Evolutionary conservation across 2,329 filamentous ascomycete species (phyloP), one percentile per base, ranked within the genome.

Genomic region (Colletotrichum sp.): DNA sequence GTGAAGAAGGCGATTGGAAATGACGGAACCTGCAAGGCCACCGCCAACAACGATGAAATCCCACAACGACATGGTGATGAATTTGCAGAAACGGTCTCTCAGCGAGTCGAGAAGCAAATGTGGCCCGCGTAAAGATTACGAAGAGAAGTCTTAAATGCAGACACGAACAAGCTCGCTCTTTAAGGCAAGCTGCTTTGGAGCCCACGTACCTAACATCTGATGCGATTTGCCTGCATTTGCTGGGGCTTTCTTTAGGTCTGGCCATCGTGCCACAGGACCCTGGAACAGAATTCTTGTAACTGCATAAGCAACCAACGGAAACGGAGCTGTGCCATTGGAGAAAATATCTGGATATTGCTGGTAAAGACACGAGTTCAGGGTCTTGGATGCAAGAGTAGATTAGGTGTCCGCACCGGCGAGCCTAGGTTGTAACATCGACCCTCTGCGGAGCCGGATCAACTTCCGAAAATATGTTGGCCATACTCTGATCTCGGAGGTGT

Each of bases 21-120:
- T 69, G 27, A 84, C 82, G 11, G 81, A 80, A 21, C 83, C 83
- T 2, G 80, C 78, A 2, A 84, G 78, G 21, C 83, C 84, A 8
- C 81, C 83, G 6, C 83, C 84, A 5, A 84, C 79, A 24, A 86
- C 77, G 7, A 86, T 83, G 69, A 81, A 82, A 61, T 85, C 83
- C 77, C 77, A 79, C 0, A 72, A 33, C 2, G 69, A 21, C 69
- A 68, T 62, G 15, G 6, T 38, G 24, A 29, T 57, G 8, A 31
- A 31, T 13, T 24, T 9, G 13, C 8, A 43, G n/a, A 38, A 38
- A 38, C 21, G 6, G 27, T 33, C 24, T 43, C 21, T 16, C 47
- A 18, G 47, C 21, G 27, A n/a, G n/a, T 43, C 51, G 27, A 31
- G 55, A 11, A 31, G 18, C 16, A 31, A 33, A 58, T 29, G 18